Base-by-base conservation (phyloP, 208 protist species). In the Acanthamoeba lenticulata region DNA sequence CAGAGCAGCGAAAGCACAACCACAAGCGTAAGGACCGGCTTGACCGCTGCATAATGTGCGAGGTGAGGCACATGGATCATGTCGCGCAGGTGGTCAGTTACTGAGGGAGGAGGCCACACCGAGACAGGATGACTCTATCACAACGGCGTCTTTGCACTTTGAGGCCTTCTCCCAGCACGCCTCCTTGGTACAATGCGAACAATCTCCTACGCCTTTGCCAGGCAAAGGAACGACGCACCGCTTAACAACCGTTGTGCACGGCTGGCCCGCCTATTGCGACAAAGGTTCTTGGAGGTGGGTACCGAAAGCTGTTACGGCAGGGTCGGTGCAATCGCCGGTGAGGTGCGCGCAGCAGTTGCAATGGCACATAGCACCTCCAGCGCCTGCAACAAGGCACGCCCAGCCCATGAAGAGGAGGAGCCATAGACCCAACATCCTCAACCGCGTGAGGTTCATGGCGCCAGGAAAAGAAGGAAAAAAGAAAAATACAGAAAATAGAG, bases 61-160 rank as follows among this genome's bases (percentile, higher is more conserved):
- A 3, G 52, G n/a, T n/a, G n/a, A n/a, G n/a, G n/a, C n/a, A n/a
- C n/a, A n/a, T n/a, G n/a, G n/a, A n/a, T n/a, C n/a, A n/a, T n/a
- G n/a, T n/a, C n/a, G n/a, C n/a, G n/a, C n/a, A n/a, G n/a, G n/a
- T n/a, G n/a, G n/a, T n/a, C n/a, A n/a, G n/a, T n/a, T n/a, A n/a
- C n/a, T 57, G 52, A 21, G 52, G 7, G 52, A 52, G 60, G 19
- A 27, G 24, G 67, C 34, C 11, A 24, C 47, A 81, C 72, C 40
- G n/a, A 81, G 34, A 32, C 72, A 81, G 9, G 34, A 81, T 29
- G 72, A 81, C 72, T 81, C 72, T 29, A 81, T 81, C 36, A 81
- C 72, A 17, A 81, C 72, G 19, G 72, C 34, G 72, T 81, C 72
- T 38, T 81, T 81, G 42, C 72, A 81, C 72, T 81, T 81, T 9